Evolutionary conservation across 805 yeast genomes (phyloP).

Genomic region (Blastobotrys americana): DNA sequence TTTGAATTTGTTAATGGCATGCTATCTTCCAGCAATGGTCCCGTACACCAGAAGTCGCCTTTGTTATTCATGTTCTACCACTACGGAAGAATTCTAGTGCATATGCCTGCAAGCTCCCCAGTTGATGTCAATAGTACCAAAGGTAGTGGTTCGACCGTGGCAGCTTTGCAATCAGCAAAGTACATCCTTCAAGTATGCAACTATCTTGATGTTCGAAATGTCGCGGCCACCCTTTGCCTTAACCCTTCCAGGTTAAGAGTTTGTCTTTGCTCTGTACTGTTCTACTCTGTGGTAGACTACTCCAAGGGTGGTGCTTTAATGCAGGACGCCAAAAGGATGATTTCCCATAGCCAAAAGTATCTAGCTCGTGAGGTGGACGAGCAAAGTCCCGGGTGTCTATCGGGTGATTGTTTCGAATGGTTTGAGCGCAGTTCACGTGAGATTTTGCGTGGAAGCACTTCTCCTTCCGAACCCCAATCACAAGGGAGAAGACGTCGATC

Average conservation of each 20-base stretch:
- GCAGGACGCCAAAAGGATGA: constrained; percentile 55
- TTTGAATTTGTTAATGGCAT: constrained; percentile 44
- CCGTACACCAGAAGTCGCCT: constrained; percentile 28
- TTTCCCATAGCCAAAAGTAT: constrained; percentile 29
- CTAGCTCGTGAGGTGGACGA: constrained; percentile 18
- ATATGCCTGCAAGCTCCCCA: constrained; percentile 42
- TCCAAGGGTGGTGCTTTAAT: constrained; percentile 76
- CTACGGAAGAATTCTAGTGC: constrained; percentile 55
- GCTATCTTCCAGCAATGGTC: constrained; percentile 19
- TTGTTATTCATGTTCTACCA: constrained; percentile 52
- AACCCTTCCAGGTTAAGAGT: constrained; percentile 22
- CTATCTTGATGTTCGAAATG: constrained; percentile 22
- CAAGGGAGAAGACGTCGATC: background rate
- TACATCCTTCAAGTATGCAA: constrained; percentile 24
- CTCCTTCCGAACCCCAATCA: background rate
- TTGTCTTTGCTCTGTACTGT: constrained; percentile 23
- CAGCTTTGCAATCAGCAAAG: constrained; percentile 30
- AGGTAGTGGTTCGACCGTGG: constrained; percentile 27
- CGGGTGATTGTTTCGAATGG: constrained; percentile 14
- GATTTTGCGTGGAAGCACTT: constrained; percentile 10
- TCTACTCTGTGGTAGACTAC: constrained; percentile 65
- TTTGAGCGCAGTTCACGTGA: constrained; percentile 19
- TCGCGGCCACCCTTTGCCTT: constrained; percentile 26
- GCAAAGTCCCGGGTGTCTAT: constrained; percentile 20
- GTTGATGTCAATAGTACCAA: constrained; percentile 13